Conservation (phyloP, 768 basidiomycete genomes). For the Lactarius sp. region DNA sequence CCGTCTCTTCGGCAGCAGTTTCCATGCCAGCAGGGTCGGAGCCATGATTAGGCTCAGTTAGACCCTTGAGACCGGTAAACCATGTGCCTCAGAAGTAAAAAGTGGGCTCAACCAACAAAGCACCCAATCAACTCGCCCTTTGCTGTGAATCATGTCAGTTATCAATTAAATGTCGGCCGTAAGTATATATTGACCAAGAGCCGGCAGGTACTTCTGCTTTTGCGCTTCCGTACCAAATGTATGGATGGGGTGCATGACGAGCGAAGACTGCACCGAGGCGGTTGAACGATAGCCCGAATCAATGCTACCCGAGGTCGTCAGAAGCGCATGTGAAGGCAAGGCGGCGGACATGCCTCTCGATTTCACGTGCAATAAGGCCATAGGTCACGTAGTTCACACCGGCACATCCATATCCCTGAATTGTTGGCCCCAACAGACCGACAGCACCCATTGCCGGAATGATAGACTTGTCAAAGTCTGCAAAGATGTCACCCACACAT, state of each 20-base stretch:
- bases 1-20: constrained; percentile 78
- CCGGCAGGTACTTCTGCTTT: constrained; percentile 86
- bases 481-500: not conserved
- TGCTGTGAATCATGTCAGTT: constrained; percentile 41
- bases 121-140: constrained; percentile 86
- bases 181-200: constrained; percentile 49
- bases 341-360: constrained; percentile 61
- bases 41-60: constrained; percentile 96
- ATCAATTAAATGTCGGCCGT: not conserved
- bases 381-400: constrained; percentile 90
- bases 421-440: constrained; percentile 88
- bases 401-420: constrained; percentile 90
- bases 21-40: constrained; percentile 99
- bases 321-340: not conserved
- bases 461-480: constrained; percentile 73
- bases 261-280: constrained; percentile 90
- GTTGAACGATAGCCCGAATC: constrained; percentile 96
- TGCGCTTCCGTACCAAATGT: constrained; percentile 87
- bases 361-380: constrained; percentile 88
- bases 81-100: not conserved
- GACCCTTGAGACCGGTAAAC: constrained; percentile 48
- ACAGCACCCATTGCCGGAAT: constrained; percentile 90
- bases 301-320: constrained; percentile 46
- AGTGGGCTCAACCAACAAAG: constrained; percentile 58
- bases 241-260: constrained; percentile 93